These are phyloP conservation scores for Lasiodiplodia gonubiensis DNA, from an alignment of 2,329 filamentous ascomycete genomes.

Conservation along the genomic window DNA sequence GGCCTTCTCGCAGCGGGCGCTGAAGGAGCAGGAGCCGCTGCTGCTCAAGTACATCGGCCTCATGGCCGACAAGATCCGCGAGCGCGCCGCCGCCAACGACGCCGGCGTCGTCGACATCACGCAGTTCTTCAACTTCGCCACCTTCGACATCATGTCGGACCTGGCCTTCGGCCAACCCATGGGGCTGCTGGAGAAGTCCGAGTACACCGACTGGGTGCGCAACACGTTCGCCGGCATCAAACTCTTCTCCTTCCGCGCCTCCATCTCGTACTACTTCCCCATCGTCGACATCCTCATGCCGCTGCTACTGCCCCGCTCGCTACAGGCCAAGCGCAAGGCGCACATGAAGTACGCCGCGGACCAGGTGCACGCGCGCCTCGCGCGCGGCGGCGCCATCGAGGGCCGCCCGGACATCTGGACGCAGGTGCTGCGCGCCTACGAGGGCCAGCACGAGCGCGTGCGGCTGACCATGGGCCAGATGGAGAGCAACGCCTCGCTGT, in stretches of 20 bases:
- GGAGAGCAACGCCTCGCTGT: slow-evolving; percentile 25
- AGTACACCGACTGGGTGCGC: slow-evolving; percentile 37
- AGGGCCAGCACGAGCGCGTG: slow-evolving; percentile 30
- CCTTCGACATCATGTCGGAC: slow-evolving; percentile 44
- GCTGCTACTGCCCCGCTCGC: slow-evolving; percentile 1
- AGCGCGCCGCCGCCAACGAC: slow-evolving; percentile 27
- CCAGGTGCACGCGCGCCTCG: slow-evolving; percentile 7
- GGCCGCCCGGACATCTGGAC: slow-evolving; percentile 22
- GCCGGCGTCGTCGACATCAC: slow-evolving; percentile 29
- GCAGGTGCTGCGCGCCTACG: slow-evolving; percentile 42
- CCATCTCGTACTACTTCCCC: slow-evolving; percentile 7
- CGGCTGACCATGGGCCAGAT: slow-evolving; percentile 32
- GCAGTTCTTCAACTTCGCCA: slow-evolving; percentile 40
- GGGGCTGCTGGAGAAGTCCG: slow-evolving; percentile 37
- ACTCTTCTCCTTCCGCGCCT: background rate
- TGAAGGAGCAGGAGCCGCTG: slow-evolving; percentile 48
- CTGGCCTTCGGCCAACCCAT: slow-evolving; percentile 41
- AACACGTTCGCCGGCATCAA: slow-evolving; percentile 38
- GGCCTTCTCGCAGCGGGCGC: slow-evolving; percentile 48
- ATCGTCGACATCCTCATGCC: background rate
- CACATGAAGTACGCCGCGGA: slow-evolving; percentile 9
- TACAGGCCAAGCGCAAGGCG: slow-evolving; percentile 9
- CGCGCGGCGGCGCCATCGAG: background rate
- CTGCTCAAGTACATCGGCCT: slow-evolving; percentile 49
- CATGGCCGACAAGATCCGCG: slow-evolving; percentile 45